phyloP scores from a whole-genome alignment of 2,329 filamentous ascomycete species.

The Ambrosiella cleistominuta region DNA sequence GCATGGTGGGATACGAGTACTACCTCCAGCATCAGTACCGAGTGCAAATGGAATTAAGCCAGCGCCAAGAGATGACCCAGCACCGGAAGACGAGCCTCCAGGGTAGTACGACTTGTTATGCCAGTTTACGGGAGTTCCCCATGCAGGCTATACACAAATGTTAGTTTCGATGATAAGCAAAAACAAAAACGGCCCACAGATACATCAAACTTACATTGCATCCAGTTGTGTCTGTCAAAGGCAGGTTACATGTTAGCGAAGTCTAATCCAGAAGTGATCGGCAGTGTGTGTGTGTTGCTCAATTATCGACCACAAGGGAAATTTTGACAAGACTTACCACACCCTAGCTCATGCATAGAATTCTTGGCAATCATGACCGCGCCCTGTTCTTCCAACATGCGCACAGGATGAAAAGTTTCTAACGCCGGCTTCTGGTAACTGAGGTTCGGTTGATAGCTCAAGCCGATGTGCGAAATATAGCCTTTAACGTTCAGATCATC shows the following conservation, averaged over 20 bases:
- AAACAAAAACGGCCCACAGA: not conserved
- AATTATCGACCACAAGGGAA: not conserved
- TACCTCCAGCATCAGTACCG: conserved; percentile 61
- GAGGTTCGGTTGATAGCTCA: conserved; percentile 34
- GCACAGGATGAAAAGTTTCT: conserved; percentile 52
- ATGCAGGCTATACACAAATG: conserved; percentile 30
- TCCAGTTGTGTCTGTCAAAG: conserved; percentile 50
- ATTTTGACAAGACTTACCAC: conserved; percentile 29
- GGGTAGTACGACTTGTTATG: conserved; percentile 61
- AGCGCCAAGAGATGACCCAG: conserved; percentile 49
- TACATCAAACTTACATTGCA: conserved; percentile 40
- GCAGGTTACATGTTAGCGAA: not conserved
- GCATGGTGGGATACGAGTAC: conserved; percentile 52
- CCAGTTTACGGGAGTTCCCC: conserved; percentile 62
- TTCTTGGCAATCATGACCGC: conserved; percentile 60
- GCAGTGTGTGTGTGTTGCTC: not conserved
- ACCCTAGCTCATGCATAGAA: conserved; percentile 65
- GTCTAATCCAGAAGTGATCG: not conserved
- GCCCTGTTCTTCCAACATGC: conserved; percentile 54
- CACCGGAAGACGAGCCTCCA: conserved; percentile 66
- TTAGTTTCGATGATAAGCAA: not conserved
- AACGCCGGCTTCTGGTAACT: conserved; percentile 31
- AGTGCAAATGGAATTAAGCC: conserved; percentile 60
- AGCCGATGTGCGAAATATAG: conserved; percentile 44
- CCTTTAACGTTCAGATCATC: conserved; percentile 60